Conservation (phyloP, 441 rosid genomes). For the Metrosideros polymorpha region DNA sequence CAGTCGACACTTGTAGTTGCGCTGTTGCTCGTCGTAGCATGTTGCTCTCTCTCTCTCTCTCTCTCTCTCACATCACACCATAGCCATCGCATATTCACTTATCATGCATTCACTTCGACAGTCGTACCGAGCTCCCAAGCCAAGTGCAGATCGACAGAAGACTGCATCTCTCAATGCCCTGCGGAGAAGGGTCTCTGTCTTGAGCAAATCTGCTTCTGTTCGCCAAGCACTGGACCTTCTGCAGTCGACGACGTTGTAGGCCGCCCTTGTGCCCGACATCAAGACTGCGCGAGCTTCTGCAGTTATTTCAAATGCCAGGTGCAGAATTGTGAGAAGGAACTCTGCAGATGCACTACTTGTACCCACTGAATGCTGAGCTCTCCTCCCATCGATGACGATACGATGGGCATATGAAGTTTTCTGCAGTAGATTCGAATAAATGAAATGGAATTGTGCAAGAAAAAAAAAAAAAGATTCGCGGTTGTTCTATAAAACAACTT, state of each 20-base stretch:
- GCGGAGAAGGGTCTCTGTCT: not conserved
- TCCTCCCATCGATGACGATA: not conserved
- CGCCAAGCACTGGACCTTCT: fast-evolving
- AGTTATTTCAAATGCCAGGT: not conserved
- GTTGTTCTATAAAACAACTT: not conserved
- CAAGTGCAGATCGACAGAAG: not conserved
- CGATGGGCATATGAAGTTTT: not conserved
- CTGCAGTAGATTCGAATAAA: not conserved
- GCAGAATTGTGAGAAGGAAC: not conserved
- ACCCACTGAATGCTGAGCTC: not conserved
- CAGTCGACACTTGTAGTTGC: not conserved
- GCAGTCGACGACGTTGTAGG: not conserved
- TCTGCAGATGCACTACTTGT: not conserved
- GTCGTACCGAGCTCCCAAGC: not conserved
- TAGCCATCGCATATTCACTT: not conserved
- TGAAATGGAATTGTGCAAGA: not conserved
- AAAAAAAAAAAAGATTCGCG: not conserved
- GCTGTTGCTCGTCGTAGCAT: not conserved
- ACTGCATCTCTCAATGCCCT: not conserved
- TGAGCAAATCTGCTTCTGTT: not conserved
- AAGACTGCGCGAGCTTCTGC: not conserved
- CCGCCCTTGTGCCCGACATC: not conserved
- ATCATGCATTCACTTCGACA: not conserved
- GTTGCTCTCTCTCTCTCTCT: not conserved
- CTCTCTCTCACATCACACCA: too few species aligned